Base-by-base conservation (phyloP, 495 filamentous ascomycete species). In the Parathielavia appendiculata region DNA sequence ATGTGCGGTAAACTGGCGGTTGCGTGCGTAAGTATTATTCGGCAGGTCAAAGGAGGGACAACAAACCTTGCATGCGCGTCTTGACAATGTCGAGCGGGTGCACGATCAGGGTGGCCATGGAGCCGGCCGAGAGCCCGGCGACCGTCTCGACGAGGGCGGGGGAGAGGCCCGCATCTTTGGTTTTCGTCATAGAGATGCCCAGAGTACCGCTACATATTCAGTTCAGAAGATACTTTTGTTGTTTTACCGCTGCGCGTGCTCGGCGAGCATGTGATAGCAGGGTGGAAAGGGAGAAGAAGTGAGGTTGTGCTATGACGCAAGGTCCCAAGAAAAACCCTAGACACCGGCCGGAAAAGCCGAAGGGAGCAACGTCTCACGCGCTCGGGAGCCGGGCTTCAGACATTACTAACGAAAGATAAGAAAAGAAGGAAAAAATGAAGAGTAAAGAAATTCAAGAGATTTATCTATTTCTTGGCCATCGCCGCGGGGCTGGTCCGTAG, bases 31-130 rank as follows among this genome's bases (percentile, higher is more conserved):
- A 16, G 20, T 20, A 14, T 26, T 41, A 45, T 34, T 5, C 17
- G 35, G 19, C 17, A 26, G 38, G 57, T 16, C 35, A 39, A 61
- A n/a, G n/a, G 63, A 45, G n/a, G 13, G 22, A 17, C 4, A 30
- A 40, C 45, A 19, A n/a, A 92, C 91, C 82, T 75, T 99, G 93
- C 63, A 99, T 83, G 57, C 93, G 87, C 40, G 91, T 97, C 76
- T 99, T 99, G 66, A 97, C 81, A 57, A 97, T 82, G 74, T 99
- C 93, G 51, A 99, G 79, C 19, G 93, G 93, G 75, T 92, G 89
- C 26, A 86, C 86, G 51, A 81, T 79, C 56, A 97, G 79, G 34
- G 93, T 96, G 17, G 90, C 86, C 61, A 89, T 83, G 60, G 91
- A 79, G 41, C 93, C 93, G 54, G 92, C 92, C 51, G 86, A 85